A percentile compares a stretch with the other conserved stretches of the same genome.
phyloP scores from a whole-genome alignment of 176 grass and related monocot genomes.

The Eragrostis curvula region DNA sequence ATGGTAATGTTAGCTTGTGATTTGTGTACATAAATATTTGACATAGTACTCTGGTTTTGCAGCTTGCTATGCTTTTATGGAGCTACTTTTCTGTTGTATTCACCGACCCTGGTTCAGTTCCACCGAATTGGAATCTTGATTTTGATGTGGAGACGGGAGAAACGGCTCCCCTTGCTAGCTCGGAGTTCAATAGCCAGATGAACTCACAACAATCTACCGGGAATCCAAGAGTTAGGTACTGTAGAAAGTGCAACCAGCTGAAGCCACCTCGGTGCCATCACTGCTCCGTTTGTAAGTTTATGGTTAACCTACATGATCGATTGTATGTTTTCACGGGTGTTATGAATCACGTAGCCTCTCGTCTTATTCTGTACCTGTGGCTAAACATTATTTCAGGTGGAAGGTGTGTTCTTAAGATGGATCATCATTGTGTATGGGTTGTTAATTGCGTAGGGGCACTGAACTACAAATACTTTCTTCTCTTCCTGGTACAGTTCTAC shows the following conservation, averaged over 20 bases:
- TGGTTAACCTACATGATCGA: background rate
- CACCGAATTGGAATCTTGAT: conserved; percentile 82
- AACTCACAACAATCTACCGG: conserved; percentile 57
- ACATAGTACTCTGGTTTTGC: conserved; percentile 26
- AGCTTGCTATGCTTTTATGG: conserved; percentile 95
- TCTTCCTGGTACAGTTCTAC: conserved; percentile 77
- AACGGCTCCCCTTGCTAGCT: conserved; percentile 59
- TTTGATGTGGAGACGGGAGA: conserved; percentile 90
- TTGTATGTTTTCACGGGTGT: background rate
- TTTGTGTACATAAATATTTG: background rate
- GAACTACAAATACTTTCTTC: conserved; percentile 98
- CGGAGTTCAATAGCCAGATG: conserved; percentile 62
- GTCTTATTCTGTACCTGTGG: background rate
- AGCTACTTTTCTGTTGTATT: conserved; percentile 91
- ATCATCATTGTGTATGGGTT: conserved; percentile 99
- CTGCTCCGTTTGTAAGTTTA: conserved; percentile 95
- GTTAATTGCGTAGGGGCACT: conserved; percentile 94
- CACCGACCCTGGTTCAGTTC: conserved; percentile 81
- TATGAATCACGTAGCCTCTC: background rate
- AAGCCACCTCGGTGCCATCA: conserved; percentile 98
- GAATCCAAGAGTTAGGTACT: conserved; percentile 75
- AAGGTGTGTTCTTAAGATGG: conserved; percentile 92
- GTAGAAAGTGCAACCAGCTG: conserved; percentile 90
- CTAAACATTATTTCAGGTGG: conserved; percentile 73
- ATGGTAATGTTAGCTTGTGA: background rate